Evolutionary conservation across 2,329 filamentous ascomycete species (phyloP).

Genomic region (Paecilomyces sp.): DNA sequence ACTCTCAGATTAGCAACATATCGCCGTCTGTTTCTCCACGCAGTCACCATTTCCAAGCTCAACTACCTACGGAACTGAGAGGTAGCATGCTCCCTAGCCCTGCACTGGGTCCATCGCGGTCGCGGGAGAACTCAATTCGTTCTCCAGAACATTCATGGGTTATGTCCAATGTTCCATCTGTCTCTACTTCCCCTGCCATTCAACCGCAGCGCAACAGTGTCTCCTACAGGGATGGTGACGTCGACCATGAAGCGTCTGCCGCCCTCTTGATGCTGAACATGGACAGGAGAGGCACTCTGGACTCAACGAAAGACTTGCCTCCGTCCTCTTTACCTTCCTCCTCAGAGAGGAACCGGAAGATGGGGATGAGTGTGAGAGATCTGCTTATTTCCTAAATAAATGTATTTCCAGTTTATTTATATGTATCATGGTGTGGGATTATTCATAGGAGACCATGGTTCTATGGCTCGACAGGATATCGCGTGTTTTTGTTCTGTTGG

Average conservation of each 20-base stretch:
- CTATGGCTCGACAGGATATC: background rate
- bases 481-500: background rate
- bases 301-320: constrained; percentile 20
- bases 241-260: constrained; percentile 76
- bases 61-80: constrained; percentile 16
- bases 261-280: constrained; percentile 82
- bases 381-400: constrained; percentile 42
- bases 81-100: constrained; percentile 29
- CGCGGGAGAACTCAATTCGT: constrained; percentile 14
- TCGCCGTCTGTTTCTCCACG: constrained; percentile 28
- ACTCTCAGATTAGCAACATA: constrained; percentile 13
- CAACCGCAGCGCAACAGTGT: constrained; percentile 28
- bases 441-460: background rate
- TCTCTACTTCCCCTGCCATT: constrained; percentile 16
- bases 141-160: constrained; percentile 16
- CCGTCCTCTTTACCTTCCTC: constrained; percentile 1
- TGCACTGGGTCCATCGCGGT: constrained; percentile 22
- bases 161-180: constrained; percentile 9
- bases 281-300: constrained; percentile 55
- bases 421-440: background rate
- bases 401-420: background rate
- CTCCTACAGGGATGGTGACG: constrained; percentile 40
- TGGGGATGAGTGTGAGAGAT: constrained; percentile 51
- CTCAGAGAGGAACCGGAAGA: constrained; percentile 23
- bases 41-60: constrained; percentile 14